Conservation (phyloP, 1,284 basidiomycete species). For the Malassezia brasiliensis region DNA sequence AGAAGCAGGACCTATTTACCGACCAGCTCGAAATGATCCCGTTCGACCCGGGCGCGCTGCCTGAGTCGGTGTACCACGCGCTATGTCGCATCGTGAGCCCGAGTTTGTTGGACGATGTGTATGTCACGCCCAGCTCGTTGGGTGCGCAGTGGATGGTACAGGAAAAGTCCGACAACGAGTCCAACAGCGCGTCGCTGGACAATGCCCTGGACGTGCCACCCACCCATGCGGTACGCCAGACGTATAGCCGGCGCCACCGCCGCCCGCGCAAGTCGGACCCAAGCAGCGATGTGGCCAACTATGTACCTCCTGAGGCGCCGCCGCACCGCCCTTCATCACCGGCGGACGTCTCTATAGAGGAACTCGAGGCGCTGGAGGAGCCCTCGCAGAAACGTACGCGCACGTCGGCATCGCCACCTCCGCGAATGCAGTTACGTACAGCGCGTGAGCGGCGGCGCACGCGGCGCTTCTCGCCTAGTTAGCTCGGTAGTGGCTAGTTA, state of each 20-base stretch:
- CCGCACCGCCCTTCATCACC: not conserved
- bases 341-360: not conserved
- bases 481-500: no score
- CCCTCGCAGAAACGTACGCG: not conserved
- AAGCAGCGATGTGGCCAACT: not conserved
- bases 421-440: not conserved
- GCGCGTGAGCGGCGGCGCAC: not conserved
- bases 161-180: not conserved
- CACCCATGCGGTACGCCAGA: not conserved
- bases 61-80: constrained; percentile 7
- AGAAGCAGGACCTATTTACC: not conserved
- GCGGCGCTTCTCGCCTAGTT: not conserved
- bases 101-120: constrained; percentile 8
- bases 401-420: not conserved
- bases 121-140: constrained; percentile 2
- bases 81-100: constrained; percentile 14
- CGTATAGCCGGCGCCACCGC: not conserved
- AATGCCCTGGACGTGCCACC: not conserved
- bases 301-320: not conserved
- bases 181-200: not conserved
- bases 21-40: constrained; percentile 14
- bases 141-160: constrained; percentile 10
- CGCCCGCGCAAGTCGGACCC: constrained; percentile 1
- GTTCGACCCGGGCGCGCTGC: constrained; percentile 7
- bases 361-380: not conserved